phyloP scores from a whole-genome alignment of 2,329 filamentous ascomycete species.

The Rhinocladiella similis region DNA sequence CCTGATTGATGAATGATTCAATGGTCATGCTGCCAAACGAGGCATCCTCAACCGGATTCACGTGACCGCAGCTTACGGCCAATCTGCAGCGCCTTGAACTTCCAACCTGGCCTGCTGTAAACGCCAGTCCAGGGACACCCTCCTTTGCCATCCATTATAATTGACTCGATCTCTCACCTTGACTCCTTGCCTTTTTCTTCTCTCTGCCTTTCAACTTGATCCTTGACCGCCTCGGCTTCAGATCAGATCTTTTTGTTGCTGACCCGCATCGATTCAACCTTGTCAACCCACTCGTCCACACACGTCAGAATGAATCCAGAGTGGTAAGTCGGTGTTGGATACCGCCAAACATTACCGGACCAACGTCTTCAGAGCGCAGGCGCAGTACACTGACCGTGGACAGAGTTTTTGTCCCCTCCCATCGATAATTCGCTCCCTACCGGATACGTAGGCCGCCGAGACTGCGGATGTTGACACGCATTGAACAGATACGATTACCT shows the following conservation, averaged over 20 bases:
- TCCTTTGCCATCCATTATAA: slow-evolving; percentile 1
- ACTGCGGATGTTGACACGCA: slow-evolving; percentile 11
- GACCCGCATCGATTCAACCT: background rate
- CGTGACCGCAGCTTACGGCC: background rate
- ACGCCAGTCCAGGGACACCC: background rate
- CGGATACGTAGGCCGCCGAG: background rate
- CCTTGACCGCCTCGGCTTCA: background rate
- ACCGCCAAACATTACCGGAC: slow-evolving; percentile 2
- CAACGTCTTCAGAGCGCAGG: background rate
- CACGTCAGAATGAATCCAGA: slow-evolving; percentile 49
- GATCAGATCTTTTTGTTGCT: background rate
- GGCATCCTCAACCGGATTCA: background rate
- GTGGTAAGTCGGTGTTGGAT: slow-evolving; percentile 41
- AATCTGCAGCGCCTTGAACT: background rate
- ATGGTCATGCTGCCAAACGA: slow-evolving; percentile 1
- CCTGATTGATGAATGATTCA: background rate
- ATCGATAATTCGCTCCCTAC: background rate
- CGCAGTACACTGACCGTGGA: slow-evolving; percentile 5
- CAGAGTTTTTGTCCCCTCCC: slow-evolving; percentile 12
- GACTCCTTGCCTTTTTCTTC: background rate
- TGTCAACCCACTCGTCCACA: slow-evolving; percentile 1
- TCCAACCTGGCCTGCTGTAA: background rate
- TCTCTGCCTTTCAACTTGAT: background rate
- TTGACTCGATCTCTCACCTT: slow-evolving; percentile 1
- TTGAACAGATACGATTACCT: slow-evolving; percentile 94